Conservation (phyloP, 2,329 filamentous ascomycete species). For the Purpureocillium takamizusanense region DNA sequence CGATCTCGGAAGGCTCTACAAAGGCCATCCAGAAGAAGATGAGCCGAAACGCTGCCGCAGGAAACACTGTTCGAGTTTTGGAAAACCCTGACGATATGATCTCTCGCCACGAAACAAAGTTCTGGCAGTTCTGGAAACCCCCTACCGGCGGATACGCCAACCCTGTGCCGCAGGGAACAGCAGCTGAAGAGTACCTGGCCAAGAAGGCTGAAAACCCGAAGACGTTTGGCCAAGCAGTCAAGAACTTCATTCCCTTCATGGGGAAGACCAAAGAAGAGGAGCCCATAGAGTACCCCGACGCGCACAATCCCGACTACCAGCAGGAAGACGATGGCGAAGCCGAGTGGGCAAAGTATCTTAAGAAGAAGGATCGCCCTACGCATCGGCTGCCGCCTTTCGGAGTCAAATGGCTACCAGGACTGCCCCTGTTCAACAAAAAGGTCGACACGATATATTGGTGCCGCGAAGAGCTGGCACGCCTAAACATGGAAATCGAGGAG, state of each 20-base stretch:
- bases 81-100: constrained; percentile 41
- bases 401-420: constrained; percentile 62
- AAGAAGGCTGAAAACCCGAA: constrained; percentile 30
- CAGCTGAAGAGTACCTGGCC: constrained; percentile 24
- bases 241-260: constrained; percentile 39
- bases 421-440: constrained; percentile 79
- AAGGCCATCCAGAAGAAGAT: constrained; percentile 7
- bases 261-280: constrained; percentile 28
- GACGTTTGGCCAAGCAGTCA: constrained; percentile 41
- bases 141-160: constrained; percentile 52
- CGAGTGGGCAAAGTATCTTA: constrained; percentile 76
- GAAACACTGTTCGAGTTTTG: constrained; percentile 45
- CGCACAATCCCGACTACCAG: constrained; percentile 51
- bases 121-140: constrained; percentile 59
- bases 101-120: constrained; percentile 33
- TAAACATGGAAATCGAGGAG: constrained; percentile 86
- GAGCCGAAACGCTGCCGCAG: constrained; percentile 7
- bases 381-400: constrained; percentile 61
- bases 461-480: constrained; percentile 71
- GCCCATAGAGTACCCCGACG: constrained; percentile 47
- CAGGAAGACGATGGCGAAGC: constrained; percentile 54
- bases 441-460: constrained; percentile 94
- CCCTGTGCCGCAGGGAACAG: constrained; percentile 49
- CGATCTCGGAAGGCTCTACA: constrained; percentile 29
- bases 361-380: constrained; percentile 73